A percentile compares a stretch with the other conserved stretches of the same genome.
phyloP scores from a whole-genome alignment of 176 grass and related monocot species.

The Cocos nucifera region DNA sequence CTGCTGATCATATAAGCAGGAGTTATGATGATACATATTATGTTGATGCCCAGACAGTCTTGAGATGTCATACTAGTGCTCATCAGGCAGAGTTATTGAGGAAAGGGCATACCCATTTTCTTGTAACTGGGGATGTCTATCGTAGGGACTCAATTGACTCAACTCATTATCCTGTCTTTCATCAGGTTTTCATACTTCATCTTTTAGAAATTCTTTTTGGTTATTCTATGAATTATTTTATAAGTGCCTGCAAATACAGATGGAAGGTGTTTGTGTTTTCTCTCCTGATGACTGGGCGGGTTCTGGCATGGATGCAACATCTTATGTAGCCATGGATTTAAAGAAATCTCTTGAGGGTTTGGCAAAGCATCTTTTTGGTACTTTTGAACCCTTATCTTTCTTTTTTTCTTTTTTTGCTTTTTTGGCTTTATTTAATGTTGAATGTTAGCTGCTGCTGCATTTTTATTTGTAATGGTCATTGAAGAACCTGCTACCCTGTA shows the following conservation, averaged over 20 bases:
- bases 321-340: conserved; percentile 68
- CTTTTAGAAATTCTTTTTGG: too few relatives aligned
- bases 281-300: conserved; percentile 70
- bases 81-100: conserved; percentile 91
- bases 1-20: conserved; percentile 78
- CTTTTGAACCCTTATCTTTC: not conserved
- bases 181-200: conserved; percentile 36
- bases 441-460: too few relatives aligned
- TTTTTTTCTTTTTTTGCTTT: not conserved
- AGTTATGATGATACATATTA: conserved; percentile 98
- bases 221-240: not conserved
- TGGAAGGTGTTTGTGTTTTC: conserved; percentile 90
- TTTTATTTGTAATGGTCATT: not conserved
- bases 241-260: conserved; percentile 30
- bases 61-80: conserved; percentile 59
- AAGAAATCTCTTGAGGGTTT: conserved; percentile 89
- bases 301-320: conserved; percentile 68
- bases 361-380: conserved; percentile 92
- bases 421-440: too few relatives aligned
- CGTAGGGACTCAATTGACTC: conserved; percentile 93
- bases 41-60: conserved; percentile 31
- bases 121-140: conserved; percentile 96
- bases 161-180: conserved; percentile 97
- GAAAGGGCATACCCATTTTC: conserved; percentile 80
- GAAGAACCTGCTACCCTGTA: not conserved